Conservation (phyloP, 179 eudicot species). For the Actinidia arguta region DNA sequence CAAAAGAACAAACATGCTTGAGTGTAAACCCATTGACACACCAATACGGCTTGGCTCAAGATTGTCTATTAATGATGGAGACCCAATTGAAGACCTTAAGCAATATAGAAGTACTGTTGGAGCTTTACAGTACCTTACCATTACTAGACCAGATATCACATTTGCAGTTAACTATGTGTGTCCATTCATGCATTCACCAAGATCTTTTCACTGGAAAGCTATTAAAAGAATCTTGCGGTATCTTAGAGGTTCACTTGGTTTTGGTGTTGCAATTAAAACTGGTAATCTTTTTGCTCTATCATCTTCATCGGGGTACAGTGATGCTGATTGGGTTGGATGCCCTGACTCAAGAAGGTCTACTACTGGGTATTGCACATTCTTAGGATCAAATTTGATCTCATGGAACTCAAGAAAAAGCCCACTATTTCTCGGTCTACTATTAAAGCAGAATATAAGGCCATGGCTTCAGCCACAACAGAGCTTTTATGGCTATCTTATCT, state of each 20-base stretch:
- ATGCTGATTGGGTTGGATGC: neutral
- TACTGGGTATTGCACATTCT: neutral
- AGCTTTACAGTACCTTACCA: neutral
- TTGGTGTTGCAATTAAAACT: too few species aligned
- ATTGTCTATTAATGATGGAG: too few species aligned
- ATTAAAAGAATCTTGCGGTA: neutral
- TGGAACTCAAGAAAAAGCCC: neutral
- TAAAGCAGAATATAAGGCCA: neutral
- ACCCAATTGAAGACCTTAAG: too few species aligned
- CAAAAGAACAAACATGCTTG: neutral
- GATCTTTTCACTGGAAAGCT: neutral
- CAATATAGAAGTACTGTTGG: neutral
- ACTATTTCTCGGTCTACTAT: neutral
- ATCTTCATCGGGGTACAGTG: neutral
- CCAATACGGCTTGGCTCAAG: neutral
- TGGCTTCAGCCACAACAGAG: neutral
- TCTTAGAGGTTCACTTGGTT: neutral
- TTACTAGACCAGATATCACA: neutral
- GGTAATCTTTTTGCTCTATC: neutral
- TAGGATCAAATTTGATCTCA: neutral
- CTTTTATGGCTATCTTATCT: neutral
- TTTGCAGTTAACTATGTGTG: neutral
- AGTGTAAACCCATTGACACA: neutral
- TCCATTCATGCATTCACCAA: neutral
- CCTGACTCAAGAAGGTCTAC: neutral